Evolutionary conservation across 2,329 filamentous ascomycete species (phyloP).

Genomic region (Plenodomus tracheiphilus): DNA sequence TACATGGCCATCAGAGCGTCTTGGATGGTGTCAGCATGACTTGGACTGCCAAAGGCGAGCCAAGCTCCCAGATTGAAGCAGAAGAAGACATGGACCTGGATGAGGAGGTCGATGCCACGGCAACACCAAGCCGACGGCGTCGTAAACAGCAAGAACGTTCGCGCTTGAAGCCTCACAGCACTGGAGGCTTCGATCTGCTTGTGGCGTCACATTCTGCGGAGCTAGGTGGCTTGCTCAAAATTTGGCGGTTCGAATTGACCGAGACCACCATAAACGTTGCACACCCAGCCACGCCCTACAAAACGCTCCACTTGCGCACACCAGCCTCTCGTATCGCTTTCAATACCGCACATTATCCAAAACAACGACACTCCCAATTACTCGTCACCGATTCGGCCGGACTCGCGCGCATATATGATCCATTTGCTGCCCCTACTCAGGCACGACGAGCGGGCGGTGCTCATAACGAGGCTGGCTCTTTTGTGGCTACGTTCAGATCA

Average conservation of each 20-base stretch:
- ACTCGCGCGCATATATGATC: conserved; percentile 61
- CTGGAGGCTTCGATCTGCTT: conserved; percentile 45
- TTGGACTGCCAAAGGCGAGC: conserved; percentile 48
- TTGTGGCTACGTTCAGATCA: conserved; percentile 38
- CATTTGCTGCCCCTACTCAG: conserved; percentile 45
- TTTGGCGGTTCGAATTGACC: conserved; percentile 46
- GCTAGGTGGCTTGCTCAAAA: conserved; percentile 44
- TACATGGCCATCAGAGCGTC: conserved; percentile 56
- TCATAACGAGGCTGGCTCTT: conserved; percentile 29
- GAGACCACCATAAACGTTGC: conserved; percentile 44
- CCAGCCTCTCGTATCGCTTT: conserved; percentile 58
- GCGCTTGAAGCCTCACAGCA: conserved; percentile 19
- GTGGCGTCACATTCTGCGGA: conserved; percentile 48
- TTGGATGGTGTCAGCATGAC: conserved; percentile 57
- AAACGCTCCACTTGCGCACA: conserved; percentile 53
- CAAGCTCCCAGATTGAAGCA: conserved; percentile 14
- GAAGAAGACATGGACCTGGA: conserved; percentile 45
- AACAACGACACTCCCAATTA: conserved; percentile 57
- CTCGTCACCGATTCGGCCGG: conserved; percentile 60
- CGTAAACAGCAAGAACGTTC: conserved; percentile 26
- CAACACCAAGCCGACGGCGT: conserved; percentile 20
- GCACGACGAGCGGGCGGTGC: conserved; percentile 22
- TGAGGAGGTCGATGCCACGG: conserved; percentile 23
- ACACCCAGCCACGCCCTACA: conserved; percentile 48
- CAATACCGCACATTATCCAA: conserved; percentile 57